Evolutionary conservation across 2,329 filamentous ascomycete species (phyloP), one percentile per base, ranked within the genome.

Genomic region (Hypomyces perniciosus): DNA sequence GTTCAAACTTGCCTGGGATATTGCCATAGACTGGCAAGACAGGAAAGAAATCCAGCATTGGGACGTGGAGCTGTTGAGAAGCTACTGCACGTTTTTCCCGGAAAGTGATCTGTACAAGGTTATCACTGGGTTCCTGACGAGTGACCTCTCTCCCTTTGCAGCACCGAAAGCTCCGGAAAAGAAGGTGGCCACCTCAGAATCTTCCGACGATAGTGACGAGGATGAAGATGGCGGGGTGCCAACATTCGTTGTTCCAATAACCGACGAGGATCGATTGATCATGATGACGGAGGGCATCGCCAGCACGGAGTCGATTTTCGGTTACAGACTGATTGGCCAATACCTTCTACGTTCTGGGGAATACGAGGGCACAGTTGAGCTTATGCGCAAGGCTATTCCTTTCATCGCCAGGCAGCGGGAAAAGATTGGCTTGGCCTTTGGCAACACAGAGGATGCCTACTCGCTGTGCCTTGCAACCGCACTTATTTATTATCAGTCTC

Each of bases 21-120:
- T 96, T 54, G 80, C 87, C 30, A 76, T 99, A 52, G 89, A 97
- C 63, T 97, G 92, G 88, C 81, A 87, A 58, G 91, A 96, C 66
- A 73, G 83, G 39, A 83, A 88, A 59, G 80, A 81, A 43, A 78
- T 93, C 44, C 73, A 78, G n/a, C 81, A 89, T 28, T 86, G 90
- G 74, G 91, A 97, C 62, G 79, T 82, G 40, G 81, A 80, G 40
- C 74, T 92, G n/a, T 72, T 99, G 27, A 79, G 85, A 49, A 84
- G 90, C 57, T 99, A 92, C 63, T 86, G 89, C 55, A 73, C 77
- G 4, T 84, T 93, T 59, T 99, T 99, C 59, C 90, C 91, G 0
- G 84, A 90, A 4, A 84, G 84, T 52, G 91, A 93, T 30, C 76
- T 97, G 6, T 84, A 84, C 47, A 90, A 90, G 61, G 82, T 96